Evolutionary conservation across 108 stramenopile species (phyloP), one percentile per base, ranked within the genome.

Genomic region (Cyclotella baltica): DNA sequence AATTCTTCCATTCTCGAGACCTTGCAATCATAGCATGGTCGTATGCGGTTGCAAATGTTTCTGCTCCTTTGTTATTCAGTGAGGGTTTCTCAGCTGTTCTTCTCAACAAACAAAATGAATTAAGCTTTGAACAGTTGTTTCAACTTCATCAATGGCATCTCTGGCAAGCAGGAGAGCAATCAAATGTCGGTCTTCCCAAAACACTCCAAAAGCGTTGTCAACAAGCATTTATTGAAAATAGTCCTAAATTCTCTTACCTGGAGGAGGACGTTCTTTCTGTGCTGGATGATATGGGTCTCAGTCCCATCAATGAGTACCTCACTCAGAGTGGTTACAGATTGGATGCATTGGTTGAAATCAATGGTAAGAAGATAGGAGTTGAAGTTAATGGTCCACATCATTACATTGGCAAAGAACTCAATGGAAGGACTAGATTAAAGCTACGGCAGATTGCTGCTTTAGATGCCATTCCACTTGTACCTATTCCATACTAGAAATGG

Each of bases 401-500:
- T 62, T 62, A 8, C 13, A 36, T 62, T 20, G 46, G 43, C 9
- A 23, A 23, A 28, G 6, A 1, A 5, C 57, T 4, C 34, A n/a
- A n/a, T n/a, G n/a, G n/a, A n/a, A 59, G 71, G 0, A 61, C 43
- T 0, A 28, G 59, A 15, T 35, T 72, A 10, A 72, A 72, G 58
- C 31, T 35, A 20, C n/a, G 72, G 11, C 72, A 72, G 28, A 38
- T 72, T 0, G 4, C 35, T 35, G 20, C 28, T 9, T 25, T 62
- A 3, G 72, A 72, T 46, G 35, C 16, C 0, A 48, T 72, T 10
- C n/a, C 22, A 36, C 35, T 62, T 35, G 72, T 72, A 48, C 61
- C 59, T 11, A 38, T 72, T 0, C 40, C 72, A 18, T 72, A 62
- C 43, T 72, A 58, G 72, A 58, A 72, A 35, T 72, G 59, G 72